Evolutionary conservation across 148 eudicot genomes (phyloP).

Genomic region (Gaultheria prostrata): DNA sequence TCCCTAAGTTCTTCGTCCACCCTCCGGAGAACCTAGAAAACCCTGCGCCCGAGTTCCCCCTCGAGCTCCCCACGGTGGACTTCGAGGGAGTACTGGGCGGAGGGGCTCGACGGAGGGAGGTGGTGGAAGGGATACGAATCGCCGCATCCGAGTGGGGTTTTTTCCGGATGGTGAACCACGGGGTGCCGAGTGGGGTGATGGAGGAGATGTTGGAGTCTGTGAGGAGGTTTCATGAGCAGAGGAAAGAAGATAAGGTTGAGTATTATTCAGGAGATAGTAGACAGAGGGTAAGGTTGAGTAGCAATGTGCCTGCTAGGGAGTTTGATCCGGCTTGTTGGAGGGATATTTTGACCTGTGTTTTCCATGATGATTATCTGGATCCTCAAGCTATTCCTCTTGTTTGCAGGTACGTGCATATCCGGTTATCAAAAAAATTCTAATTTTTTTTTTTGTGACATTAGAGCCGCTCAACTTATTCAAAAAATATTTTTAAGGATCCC

Average conservation of each 20-base stretch:
- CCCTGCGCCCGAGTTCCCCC: constrained; percentile 6
- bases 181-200: constrained; percentile 17
- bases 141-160: constrained; percentile 31
- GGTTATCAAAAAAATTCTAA: too few species aligned
- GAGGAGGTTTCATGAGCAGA: constrained; percentile 44
- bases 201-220: constrained; percentile 17
- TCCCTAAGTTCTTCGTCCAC: not conserved
- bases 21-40: constrained; percentile 13
- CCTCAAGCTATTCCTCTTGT: constrained; percentile 31
- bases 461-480: too few species aligned
- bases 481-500: too few species aligned
- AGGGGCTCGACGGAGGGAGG: constrained; percentile 18
- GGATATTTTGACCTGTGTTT: constrained; percentile 37
- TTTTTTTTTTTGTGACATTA: too few species aligned
- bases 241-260: constrained; percentile 36
- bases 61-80: constrained; percentile 43
- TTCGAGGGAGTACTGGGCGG: constrained; percentile 21
- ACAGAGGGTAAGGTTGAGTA: constrained; percentile 26
- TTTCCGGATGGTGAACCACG: constrained; percentile 34
- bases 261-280: constrained; percentile 33
- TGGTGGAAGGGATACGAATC: constrained; percentile 18
- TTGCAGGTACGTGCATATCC: constrained; percentile 44
- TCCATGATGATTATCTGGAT: constrained; percentile 20
- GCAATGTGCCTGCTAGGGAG: constrained; percentile 14
- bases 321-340: constrained; percentile 40